Evolutionary conservation across 2,329 filamentous ascomycete genomes (phyloP).

Genomic region (Diaporthe amygdali): DNA sequence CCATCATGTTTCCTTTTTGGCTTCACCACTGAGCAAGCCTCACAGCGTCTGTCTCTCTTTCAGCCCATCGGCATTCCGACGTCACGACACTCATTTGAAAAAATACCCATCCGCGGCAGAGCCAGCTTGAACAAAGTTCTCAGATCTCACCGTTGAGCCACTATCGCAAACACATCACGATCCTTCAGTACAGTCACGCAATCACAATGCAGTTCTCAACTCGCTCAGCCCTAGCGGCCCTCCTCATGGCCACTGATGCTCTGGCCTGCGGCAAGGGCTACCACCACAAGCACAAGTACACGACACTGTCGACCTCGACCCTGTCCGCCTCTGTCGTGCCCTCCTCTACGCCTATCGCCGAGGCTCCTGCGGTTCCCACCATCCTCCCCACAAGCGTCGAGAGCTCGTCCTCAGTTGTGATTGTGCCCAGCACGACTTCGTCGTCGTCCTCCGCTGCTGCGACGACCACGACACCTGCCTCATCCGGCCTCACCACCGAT

Average conservation of each 20-base stretch:
- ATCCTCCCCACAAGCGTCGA: background rate
- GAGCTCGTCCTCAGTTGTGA: background rate
- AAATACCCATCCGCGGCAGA: constrained; percentile 12
- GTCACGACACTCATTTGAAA: constrained; percentile 22
- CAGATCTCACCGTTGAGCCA: background rate
- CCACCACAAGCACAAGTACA: background rate
- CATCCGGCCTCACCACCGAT: constrained; percentile 22
- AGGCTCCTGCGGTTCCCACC: background rate
- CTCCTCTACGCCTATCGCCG: background rate
- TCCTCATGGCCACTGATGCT: constrained; percentile 14
- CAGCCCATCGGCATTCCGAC: constrained; percentile 10
- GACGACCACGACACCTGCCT: background rate
- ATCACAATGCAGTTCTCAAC: constrained; percentile 23
- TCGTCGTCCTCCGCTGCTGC: constrained; percentile 5
- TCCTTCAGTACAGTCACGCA: background rate
- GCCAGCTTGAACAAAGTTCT: constrained; percentile 10
- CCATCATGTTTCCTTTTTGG: background rate
- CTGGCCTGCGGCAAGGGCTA: constrained; percentile 1
- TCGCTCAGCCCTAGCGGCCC: constrained; percentile 23
- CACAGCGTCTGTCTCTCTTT: constrained; percentile 20
- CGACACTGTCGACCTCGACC: background rate
- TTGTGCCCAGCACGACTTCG: constrained; percentile 4
- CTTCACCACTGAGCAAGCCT: constrained; percentile 18
- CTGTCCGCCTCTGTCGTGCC: background rate
- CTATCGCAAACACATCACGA: background rate